Evolutionary conservation across 2,329 filamentous ascomycete genomes (phyloP).

Genomic region (Whalleya microplaca): DNA sequence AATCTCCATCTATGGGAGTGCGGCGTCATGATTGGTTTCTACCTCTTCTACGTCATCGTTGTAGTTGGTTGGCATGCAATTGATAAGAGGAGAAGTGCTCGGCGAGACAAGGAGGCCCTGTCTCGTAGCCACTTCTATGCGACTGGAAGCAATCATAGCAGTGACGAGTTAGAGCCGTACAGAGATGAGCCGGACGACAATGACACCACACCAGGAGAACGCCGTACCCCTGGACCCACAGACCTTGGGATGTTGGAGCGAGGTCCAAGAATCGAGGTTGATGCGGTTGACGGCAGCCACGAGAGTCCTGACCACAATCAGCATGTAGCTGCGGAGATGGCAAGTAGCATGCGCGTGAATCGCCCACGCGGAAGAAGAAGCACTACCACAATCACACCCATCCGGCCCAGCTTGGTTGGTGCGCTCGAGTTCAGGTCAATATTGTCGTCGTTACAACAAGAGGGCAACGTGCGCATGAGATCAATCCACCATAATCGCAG

Average conservation of each 20-base stretch:
- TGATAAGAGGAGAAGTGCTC: slow-evolving; percentile 63
- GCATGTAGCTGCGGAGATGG: slow-evolving; percentile 79
- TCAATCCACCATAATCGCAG: slow-evolving; percentile 67
- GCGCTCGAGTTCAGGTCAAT: slow-evolving; percentile 93
- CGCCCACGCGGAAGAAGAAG: slow-evolving; percentile 67
- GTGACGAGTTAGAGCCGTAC: slow-evolving; percentile 66
- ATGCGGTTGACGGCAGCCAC: slow-evolving; percentile 41
- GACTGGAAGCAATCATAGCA: slow-evolving; percentile 48
- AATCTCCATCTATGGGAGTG: slow-evolving; percentile 88
- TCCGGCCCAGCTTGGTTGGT: slow-evolving; percentile 89
- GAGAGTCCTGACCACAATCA: slow-evolving; percentile 58
- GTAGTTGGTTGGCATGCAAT: slow-evolving; percentile 95
- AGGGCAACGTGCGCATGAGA: slow-evolving; percentile 73
- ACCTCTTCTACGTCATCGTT: slow-evolving; percentile 83
- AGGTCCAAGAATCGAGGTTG: slow-evolving; percentile 52
- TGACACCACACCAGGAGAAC: slow-evolving; percentile 40
- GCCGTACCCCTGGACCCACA: slow-evolving; percentile 29
- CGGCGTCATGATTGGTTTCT: slow-evolving; percentile 85
- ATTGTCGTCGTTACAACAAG: slow-evolving; percentile 81
- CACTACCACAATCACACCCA: slow-evolving; percentile 78
- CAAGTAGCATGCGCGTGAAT: slow-evolving; percentile 89
- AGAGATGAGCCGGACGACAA: slow-evolving; percentile 65
- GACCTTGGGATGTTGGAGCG: slow-evolving; percentile 51
- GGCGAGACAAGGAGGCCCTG: slow-evolving; percentile 68
- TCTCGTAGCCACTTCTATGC: slow-evolving; percentile 76